These are phyloP conservation scores for Chlorencoelia australis DNA, from an alignment of 2,329 filamentous ascomycete species.

Conservation along the genomic window DNA sequence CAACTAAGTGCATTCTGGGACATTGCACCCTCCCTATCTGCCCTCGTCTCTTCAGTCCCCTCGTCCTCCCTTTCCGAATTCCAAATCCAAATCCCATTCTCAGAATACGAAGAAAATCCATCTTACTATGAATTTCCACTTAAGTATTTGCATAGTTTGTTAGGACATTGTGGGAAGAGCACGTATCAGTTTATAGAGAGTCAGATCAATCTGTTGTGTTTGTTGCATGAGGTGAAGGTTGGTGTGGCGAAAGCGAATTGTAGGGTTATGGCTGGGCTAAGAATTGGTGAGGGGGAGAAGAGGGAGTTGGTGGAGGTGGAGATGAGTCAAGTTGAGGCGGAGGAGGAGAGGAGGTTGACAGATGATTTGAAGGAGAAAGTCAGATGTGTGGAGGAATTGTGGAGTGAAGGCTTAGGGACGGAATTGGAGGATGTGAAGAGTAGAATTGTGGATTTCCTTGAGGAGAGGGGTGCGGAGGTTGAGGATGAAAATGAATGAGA, in stretches of 20 bases:
- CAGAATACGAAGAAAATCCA: constrained; percentile 80
- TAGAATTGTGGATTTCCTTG: constrained; percentile 61
- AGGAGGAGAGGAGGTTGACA: constrained; percentile 63
- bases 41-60: constrained; percentile 73
- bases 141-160: constrained; percentile 79
- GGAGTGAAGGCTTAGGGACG: constrained; percentile 76
- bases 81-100: constrained; percentile 63
- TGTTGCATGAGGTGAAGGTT: constrained; percentile 83
- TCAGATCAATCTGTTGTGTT: constrained; percentile 81
- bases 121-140: constrained; percentile 70
- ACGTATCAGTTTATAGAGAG: constrained; percentile 96
- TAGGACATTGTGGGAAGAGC: constrained; percentile 82
- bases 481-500: no score
- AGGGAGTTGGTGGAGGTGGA: constrained; percentile 31
- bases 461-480: constrained; percentile 63
- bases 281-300: constrained; percentile 29
- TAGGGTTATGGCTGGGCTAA: constrained; percentile 56
- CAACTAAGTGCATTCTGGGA: constrained; percentile 97
- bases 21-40: constrained; percentile 73
- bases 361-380: constrained; percentile 91
- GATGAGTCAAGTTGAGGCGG: constrained; percentile 47
- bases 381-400: constrained; percentile 79
- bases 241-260: constrained; percentile 62
- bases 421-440: constrained; percentile 64
- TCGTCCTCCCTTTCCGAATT: constrained; percentile 43